These are phyloP conservation scores for Apiospora hydei DNA, from an alignment of 2,329 filamentous ascomycete genomes.

Conservation along the genomic window DNA sequence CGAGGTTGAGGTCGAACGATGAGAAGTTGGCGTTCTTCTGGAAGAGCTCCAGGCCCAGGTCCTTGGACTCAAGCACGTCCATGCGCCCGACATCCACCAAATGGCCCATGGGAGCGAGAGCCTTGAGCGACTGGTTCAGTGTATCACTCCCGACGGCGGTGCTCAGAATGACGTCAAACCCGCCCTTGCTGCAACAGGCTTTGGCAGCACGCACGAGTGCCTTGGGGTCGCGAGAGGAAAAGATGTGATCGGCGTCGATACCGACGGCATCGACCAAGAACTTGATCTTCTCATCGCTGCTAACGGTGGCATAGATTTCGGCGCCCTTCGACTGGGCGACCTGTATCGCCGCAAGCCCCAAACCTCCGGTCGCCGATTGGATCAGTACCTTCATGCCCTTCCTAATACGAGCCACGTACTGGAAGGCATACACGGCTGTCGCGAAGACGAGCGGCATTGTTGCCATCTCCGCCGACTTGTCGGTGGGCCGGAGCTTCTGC, in stretches of 20 bases:
- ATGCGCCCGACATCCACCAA: constrained; percentile 29
- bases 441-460: constrained; percentile 37
- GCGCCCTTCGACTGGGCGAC: constrained; percentile 47
- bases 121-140: constrained; percentile 27
- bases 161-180: constrained; percentile 55
- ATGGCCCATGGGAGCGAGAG: constrained; percentile 26
- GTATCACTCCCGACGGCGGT: constrained; percentile 41
- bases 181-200: constrained; percentile 40
- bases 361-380: constrained; percentile 50
- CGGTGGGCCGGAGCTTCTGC: constrained; percentile 31
- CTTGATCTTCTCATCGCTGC: constrained; percentile 44
- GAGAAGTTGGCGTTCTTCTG: constrained; percentile 31
- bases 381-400: constrained; percentile 29
- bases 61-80: constrained; percentile 29
- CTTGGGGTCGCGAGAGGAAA: constrained; percentile 47
- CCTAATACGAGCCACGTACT: constrained; percentile 34
- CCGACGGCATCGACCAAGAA: constrained; percentile 43
- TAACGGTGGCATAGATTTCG: constrained; percentile 52
- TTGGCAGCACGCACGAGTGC: constrained; percentile 42
- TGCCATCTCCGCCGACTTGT: constrained; percentile 32
- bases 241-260: constrained; percentile 45
- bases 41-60: constrained; percentile 29
- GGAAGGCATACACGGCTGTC: constrained; percentile 40
- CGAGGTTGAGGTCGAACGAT: constrained; percentile 26
- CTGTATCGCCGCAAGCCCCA: constrained; percentile 52